Evolutionary conservation across 495 filamentous ascomycete genomes (phyloP), one percentile per base, ranked within the genome.

Genomic region (Letharia lupina): DNA sequence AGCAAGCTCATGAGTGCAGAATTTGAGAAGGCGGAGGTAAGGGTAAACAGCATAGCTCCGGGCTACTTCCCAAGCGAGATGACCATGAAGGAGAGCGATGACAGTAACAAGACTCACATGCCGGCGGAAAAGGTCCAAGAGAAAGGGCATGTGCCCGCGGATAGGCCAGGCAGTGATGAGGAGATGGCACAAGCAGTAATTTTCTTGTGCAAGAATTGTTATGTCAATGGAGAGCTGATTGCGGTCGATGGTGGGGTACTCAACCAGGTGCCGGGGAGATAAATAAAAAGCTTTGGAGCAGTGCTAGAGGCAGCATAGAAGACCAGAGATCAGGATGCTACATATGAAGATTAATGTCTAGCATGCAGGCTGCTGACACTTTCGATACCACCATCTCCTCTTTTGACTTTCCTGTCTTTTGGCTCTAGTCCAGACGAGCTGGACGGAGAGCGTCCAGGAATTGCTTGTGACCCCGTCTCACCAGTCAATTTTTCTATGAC

Each of bases 401-500:
- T 78, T 62, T 50, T 65, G 12, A 16, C 37, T 39, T 52, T 39
- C 35, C 60, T 65, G 23, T 41, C 44, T 37, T 61, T 42, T 61
- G 64, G 76, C 73, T 62, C 74, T 77, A 20, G 70, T 62, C 63
- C 72, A 58, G 37, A 70, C 68, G 50, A 68, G 67, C 45, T 73
- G 69, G 52, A 71, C 3, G 71, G 64, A 9, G 69, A 56, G 35
- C 77, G 73, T 66, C 76, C 75, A 13, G 37, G 47, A 10, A 16
- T 40, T 33, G 40, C 37, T 60, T n/a, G 42, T 28, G 47, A 2
- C 33, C 16, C 52, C 44, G 71, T 73, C 68, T 91, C 89, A 0
- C 87, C 87, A 20, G 89, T 77, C 35, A 88, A 80, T 50, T 84
- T 84, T 76, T 92, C 89, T 56, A 96, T 88, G 59, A 97, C 82